A percentile compares a stretch with the other conserved stretches of the same genome.
Evolutionary conservation across 768 basidiomycete species (phyloP).

Genomic region (Suillus hirtellus): DNA sequence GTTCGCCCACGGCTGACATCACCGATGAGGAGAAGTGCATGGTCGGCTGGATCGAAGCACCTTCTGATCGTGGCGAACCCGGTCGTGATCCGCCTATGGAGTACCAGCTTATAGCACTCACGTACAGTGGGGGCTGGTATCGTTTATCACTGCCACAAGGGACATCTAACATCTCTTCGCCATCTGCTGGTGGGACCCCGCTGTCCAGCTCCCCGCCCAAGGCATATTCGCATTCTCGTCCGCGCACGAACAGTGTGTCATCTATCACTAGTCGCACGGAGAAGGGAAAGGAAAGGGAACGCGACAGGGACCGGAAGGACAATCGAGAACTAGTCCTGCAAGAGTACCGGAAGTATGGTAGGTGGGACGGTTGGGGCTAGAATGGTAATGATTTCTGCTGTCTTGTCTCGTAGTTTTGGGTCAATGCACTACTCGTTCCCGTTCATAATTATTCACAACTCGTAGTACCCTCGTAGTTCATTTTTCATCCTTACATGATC

Average conservation of each 20-base stretch:
- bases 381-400: not conserved
- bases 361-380: constrained; percentile 88
- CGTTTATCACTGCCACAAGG: constrained; percentile 62
- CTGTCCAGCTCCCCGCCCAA: constrained; percentile 46
- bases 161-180: constrained; percentile 20
- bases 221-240: constrained; percentile 38
- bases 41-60: constrained; percentile 78
- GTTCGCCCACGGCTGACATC: constrained; percentile 57
- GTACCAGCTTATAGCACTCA: constrained; percentile 81
- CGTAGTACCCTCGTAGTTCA: not conserved
- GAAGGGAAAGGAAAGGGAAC: constrained; percentile 57
- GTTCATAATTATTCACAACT: not conserved
- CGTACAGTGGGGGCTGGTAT: constrained; percentile 93
- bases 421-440: not conserved
- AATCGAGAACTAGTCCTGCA: constrained; percentile 66
- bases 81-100: constrained; percentile 38
- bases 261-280: constrained; percentile 48
- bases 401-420: constrained; percentile 2
- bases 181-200: constrained; percentile 15
- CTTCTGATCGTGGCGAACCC: constrained; percentile 37
- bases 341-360: constrained; percentile 80
- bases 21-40: constrained; percentile 84
- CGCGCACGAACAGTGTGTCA: constrained; percentile 55
- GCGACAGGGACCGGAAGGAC: constrained; percentile 56
- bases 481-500: not conserved